Base-by-base conservation (phyloP, 2,329 filamentous ascomycete species). In the Zelopaecilomyces penicillatus region DNA sequence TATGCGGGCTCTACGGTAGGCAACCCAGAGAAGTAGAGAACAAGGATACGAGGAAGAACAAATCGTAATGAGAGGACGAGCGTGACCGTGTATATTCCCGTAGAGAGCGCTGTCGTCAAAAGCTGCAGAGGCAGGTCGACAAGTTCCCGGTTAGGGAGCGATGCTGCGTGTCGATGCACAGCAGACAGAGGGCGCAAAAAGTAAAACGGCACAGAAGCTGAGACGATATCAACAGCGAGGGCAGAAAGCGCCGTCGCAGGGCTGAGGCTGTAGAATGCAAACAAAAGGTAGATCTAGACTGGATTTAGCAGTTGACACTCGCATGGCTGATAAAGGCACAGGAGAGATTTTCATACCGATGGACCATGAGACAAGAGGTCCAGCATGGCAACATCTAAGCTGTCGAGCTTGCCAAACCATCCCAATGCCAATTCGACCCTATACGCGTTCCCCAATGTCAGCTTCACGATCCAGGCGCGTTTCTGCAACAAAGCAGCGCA, bases 391-490 rank as follows among this genome's bases (percentile, higher is more conserved):
- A 85, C 69, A 61, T 87, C 83, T 60, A 80, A 74, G 65, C 84
- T 80, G 63, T 94, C 87, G 60, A 85, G 86, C 50, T 81, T 74
- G 37, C 80, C 71, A 54, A 76, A 77, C 87, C 88, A 95, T 39
- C 78, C 83, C 39, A 90, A 58, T 27, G 71, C 78, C 43, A 95
- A 71, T 61, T 89, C 82, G 39, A 80, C 62, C 61, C 77, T 86
- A 74, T 5, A 48, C 30, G 42, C 30, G 19, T 19, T 19, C 19
- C 19, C 19, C 9, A 34, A 28, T 27, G 30, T 53, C 30, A 53
- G 49, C 29, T 12, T 35, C 37, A 26, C n/a, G 3, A 19, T 19
- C 19, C 19, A 19, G 19, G 19, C 19, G 19, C 5, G 4, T 26
- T 31, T 19, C 27, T 32, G 26, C 30, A 30, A 37, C 31, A 37